Base-by-base conservation (phyloP, 148 eudicot genomes). In the Heliamphora exappendiculata region DNA sequence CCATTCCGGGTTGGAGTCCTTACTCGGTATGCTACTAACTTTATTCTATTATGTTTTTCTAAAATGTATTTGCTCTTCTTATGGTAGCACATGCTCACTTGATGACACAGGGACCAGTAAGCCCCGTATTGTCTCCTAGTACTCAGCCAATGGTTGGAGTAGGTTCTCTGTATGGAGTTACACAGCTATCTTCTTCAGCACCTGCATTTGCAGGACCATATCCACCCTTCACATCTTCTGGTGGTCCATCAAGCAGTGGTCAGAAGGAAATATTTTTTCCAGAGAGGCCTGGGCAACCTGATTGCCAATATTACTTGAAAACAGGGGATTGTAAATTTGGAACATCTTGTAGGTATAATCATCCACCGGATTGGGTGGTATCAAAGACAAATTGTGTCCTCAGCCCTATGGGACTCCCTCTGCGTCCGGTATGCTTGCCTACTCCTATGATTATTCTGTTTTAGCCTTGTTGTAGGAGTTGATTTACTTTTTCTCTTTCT, bases 281-380 rank as follows among this genome's bases (percentile, higher is more conserved):
- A 37, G 87, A 89, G 81, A 85, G 72, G 31, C 36, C 53, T 22
- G 72, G 72, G 53, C 29, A 42, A 68, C 72, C 53, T 68, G 96
- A 89, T 74, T 94, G 98, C 93, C 88, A 97, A 91, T 92, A 94
- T 79, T 94, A 90, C 90, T 87, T 94, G 90, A 89, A 92, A 84
- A 94, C 96, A 86, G 97, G 97, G 93, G 95, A 88, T 75, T 94
- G 98, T 91, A 94, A 89, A 85, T 94, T 89, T 78, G 96, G 97
- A 70, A 70, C 82, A 74, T 84, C 93, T 65, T 94, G 97, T 90
- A 94, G 89, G 92, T 94, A 79, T 82, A 88, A 94, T 81, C 98
- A 94, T 84, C 96, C 98, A 68, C 89, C 92, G 36, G 91, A 92
- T 45, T 85, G 90, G 85, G 84, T 55, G 68, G 74, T 75, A 37